A percentile compares a stretch with the other conserved stretches of the same genome.
Conservation (phyloP, 129 eudicot species). For the Oenanthe sinensis region DNA sequence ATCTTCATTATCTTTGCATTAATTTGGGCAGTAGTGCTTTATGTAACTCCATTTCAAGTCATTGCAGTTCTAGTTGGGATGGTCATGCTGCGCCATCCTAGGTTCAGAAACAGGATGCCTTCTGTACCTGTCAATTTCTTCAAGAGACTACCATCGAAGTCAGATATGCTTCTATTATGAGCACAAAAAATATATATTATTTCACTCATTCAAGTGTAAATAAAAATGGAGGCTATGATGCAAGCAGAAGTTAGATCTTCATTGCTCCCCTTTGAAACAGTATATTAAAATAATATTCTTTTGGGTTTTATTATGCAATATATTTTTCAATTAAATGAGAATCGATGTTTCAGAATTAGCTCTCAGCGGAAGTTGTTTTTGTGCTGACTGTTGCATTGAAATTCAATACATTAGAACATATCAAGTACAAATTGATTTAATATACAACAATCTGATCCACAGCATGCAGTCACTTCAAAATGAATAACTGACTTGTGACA, state of each 20-base stretch:
- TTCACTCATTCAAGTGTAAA: constrained; percentile 18
- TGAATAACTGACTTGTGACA: neutral
- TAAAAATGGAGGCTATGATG: constrained; percentile 4
- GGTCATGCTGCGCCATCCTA: constrained; percentile 69
- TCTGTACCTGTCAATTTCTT: constrained; percentile 84
- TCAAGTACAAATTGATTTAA: neutral
- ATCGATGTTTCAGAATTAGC: neutral
- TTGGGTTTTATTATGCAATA: neutral
- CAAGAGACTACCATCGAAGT: constrained; percentile 73
- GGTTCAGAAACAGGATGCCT: constrained; percentile 72
- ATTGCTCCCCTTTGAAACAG: neutral
- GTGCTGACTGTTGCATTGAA: neutral
- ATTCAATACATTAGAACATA: neutral
- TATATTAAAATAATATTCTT: neutral
- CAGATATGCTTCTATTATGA: constrained; percentile 59
- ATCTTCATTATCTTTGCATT: constrained; percentile 59
- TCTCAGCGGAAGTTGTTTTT: neutral
- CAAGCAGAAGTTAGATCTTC: neutral
- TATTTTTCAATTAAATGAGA: neutral
- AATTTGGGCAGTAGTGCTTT: constrained; percentile 66
- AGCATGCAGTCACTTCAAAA: neutral
- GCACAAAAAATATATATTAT: neutral
- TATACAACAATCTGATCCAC: neutral
- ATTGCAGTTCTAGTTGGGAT: constrained; percentile 59
- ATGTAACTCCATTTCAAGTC: constrained; percentile 79